Base-by-base conservation (phyloP, 495 filamentous ascomycete species). In the Aspergillus kassunensis region DNA sequence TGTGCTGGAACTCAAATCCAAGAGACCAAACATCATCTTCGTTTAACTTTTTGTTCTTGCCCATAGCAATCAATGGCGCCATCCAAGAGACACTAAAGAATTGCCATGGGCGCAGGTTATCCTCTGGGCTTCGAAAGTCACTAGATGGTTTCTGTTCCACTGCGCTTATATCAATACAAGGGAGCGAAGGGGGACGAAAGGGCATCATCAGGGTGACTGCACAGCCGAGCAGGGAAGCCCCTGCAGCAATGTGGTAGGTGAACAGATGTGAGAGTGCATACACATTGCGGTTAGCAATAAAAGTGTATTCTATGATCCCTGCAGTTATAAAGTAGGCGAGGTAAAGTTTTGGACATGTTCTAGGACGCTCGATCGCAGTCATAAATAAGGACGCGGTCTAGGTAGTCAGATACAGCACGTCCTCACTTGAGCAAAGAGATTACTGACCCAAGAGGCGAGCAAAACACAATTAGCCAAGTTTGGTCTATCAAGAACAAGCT, bases 71-170 rank as follows among this genome's bases (percentile, higher is more conserved):
- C 23, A 95, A 66, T 0, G 88, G 84, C 3, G 72, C 72, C 80
- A 95, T 84, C 89, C 89, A 95, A 0, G 87, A 89, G 5, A 95
- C 85, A 2, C 81, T 84, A 70, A 90, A 83, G 60, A 84, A 95
- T 59, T 92, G 87, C 85, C 86, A 91, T 1, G 89, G 72, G 18
- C 75, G 85, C 33, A 93, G 62, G 53, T 86, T 80, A 58, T 95
- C 89, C 62, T 95, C 89, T n/a, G 89, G 89, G 42, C 85, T 92
- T 25, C 88, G 81, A 15, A 83, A 74, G 3, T 79, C 59, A 10
- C 69, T 77, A 2, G 77, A 83, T 29, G 89, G 84, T 24, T 68
- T 49, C 13, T 72, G 68, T 29, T 78, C 82, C 6, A 83, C 71
- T 12, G 69, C 63, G 53, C 83, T 81, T 46, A 92, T 90, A 6